Conservation (phyloP, 257 asterid species). For the Parsonsia alboflavescens region DNA sequence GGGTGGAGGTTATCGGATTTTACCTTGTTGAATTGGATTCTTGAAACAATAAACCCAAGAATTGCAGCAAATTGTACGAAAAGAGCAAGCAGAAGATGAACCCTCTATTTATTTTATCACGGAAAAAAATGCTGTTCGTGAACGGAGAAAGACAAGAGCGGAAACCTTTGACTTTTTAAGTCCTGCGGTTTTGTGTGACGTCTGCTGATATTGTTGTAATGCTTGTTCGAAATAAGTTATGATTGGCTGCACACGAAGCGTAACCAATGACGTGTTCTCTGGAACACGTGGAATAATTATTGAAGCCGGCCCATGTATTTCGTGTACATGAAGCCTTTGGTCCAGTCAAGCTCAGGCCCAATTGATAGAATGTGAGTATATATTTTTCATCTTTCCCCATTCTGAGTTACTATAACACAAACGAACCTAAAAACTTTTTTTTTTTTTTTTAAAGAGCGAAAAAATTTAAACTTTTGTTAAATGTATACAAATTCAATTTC, state of each 20-base stretch:
- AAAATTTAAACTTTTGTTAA: too few relatives aligned
- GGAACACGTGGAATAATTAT: conserved; percentile 8
- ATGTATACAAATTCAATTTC: too few relatives aligned
- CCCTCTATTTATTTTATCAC: not conserved
- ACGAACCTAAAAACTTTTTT: too few relatives aligned
- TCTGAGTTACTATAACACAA: too few relatives aligned
- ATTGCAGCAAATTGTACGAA: conserved; percentile 3
- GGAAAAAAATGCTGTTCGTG: not conserved
- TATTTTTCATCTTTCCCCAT: too few relatives aligned
- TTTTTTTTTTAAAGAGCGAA: too few relatives aligned
- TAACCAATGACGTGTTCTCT: not conserved
- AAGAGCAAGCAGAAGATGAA: not conserved
- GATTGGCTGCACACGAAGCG: not conserved
- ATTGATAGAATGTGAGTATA: too few relatives aligned
- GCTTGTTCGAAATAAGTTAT: not conserved
- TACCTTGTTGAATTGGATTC: conserved; percentile 7
- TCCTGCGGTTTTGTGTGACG: not conserved
- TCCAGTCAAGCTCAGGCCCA: not conserved
- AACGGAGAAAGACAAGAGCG: not conserved
- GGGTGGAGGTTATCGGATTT: not conserved
- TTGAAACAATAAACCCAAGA: not conserved
- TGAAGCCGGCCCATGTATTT: too few relatives aligned
- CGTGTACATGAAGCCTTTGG: not conserved
- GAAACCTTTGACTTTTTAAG: not conserved
- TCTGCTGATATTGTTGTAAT: not conserved